These are phyloP conservation scores for Vitis labrusca DNA, from an alignment of 164 flowering plant genomes.

Conservation along the genomic window DNA sequence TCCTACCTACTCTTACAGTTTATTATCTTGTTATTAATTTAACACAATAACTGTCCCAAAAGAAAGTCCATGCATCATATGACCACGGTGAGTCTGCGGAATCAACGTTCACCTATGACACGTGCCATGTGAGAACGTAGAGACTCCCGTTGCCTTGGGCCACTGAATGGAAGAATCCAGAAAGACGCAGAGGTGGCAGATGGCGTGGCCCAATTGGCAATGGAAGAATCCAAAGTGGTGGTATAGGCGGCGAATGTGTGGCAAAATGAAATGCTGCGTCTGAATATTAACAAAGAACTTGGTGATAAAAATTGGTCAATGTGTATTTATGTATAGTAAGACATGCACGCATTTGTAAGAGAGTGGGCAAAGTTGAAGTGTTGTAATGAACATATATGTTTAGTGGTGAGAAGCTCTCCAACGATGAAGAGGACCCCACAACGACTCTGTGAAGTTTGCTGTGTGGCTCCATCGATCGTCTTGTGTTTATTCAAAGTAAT, in stretches of 20 bases:
- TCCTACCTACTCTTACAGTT: background rate
- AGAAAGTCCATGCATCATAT: background rate
- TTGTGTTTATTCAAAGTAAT: no score
- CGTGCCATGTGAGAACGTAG: no score
- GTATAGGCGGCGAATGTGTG: background rate
- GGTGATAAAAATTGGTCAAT: background rate
- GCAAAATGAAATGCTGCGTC: background rate
- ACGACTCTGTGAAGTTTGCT: no score
- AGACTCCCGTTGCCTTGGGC: no score
- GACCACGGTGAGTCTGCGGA: no score
- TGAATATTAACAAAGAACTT: background rate
- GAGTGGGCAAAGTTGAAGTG: no score
- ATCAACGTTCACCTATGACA: no score
- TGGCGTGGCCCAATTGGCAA: no score
- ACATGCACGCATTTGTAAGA: conserved; percentile 5
- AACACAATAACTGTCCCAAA: background rate
- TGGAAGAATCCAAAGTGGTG: conserved; percentile 3
- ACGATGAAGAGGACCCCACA: no score
- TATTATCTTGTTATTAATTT: background rate
- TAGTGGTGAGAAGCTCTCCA: no score
- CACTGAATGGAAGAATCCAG: conserved; percentile 1
- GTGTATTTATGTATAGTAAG: background rate
- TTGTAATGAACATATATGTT: no score
- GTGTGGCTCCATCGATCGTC: no score
- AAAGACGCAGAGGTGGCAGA: background rate